phyloP scores from a whole-genome alignment of 768 basidiomycete genomes.

The Tricholoma furcatifolium region DNA sequence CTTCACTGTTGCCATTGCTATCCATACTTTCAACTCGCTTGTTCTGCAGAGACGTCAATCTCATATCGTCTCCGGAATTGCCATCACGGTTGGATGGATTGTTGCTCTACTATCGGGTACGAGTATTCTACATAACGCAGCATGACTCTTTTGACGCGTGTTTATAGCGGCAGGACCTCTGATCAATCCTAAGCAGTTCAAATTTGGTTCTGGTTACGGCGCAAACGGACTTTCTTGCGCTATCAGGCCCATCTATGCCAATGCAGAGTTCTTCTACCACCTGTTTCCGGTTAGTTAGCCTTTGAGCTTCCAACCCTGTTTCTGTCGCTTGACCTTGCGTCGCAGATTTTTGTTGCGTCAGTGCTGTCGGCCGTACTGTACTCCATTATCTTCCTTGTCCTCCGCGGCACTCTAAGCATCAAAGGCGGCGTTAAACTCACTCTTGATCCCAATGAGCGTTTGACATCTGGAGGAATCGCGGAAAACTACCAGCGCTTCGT shows the following conservation, averaged over 20 bases:
- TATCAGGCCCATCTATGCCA: slow-evolving; percentile 40
- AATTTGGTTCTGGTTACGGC: slow-evolving; percentile 47
- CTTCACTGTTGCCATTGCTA: slow-evolving; percentile 62
- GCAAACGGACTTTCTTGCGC: slow-evolving; percentile 51
- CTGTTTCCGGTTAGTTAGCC: slow-evolving; percentile 63
- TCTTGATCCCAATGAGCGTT: slow-evolving; percentile 45
- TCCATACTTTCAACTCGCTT: slow-evolving; percentile 69
- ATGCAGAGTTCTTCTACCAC: slow-evolving; percentile 50
- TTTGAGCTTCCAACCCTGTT: not conserved
- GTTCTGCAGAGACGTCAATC: slow-evolving; percentile 57
- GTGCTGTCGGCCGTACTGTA: slow-evolving; percentile 56
- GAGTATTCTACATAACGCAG: slow-evolving; percentile 11
- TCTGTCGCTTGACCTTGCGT: not conserved
- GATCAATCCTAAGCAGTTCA: slow-evolving; percentile 18
- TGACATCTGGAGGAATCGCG: slow-evolving; percentile 30
- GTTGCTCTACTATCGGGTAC: slow-evolving; percentile 48
- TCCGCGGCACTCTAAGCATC: slow-evolving; percentile 55
- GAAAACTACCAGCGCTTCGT: slow-evolving; percentile 63
- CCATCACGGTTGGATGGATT: slow-evolving; percentile 55
- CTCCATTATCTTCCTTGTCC: slow-evolving; percentile 58
- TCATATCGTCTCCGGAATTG: slow-evolving; percentile 39
- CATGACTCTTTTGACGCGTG: not conserved
- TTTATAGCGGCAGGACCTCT: slow-evolving; percentile 35
- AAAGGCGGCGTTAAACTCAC: slow-evolving; percentile 51
- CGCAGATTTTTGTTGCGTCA: slow-evolving; percentile 58